These are phyloP conservation scores for Lolium rigidum DNA, from an alignment of 176 grass and related monocot species.

Conservation along the genomic window DNA sequence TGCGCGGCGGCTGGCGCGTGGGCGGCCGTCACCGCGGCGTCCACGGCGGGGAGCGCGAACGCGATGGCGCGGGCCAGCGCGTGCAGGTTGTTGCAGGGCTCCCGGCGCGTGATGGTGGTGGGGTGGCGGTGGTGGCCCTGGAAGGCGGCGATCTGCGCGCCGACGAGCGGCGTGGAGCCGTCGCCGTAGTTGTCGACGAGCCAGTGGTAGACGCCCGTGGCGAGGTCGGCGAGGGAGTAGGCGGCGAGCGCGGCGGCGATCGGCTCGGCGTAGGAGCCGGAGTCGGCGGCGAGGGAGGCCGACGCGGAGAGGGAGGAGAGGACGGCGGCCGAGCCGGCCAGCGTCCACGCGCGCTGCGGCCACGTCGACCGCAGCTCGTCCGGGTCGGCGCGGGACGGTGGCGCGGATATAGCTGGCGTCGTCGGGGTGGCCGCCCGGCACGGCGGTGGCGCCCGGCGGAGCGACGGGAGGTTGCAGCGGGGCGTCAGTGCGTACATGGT, in stretches of 20 bases:
- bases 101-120: constrained; percentile 62
- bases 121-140: constrained; percentile 89
- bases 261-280: constrained; percentile 44
- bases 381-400: constrained; percentile 34
- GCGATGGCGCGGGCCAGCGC: constrained; percentile 61
- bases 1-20: constrained; percentile 39
- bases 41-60: constrained; percentile 39
- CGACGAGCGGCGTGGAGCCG: constrained; percentile 63
- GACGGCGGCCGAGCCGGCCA: constrained; percentile 60
- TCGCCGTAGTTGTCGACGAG: constrained; percentile 91
- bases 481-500: constrained; percentile 62
- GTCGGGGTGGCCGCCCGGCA: constrained; percentile 32
- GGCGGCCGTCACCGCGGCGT: constrained; percentile 8
- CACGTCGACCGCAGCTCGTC: constrained; percentile 76
- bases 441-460: constrained; percentile 10
- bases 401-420: background rate
- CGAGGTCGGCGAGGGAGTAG: constrained; percentile 82
- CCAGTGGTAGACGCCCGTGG: constrained; percentile 89
- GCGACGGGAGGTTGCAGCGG: constrained; percentile 42
- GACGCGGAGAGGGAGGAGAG: constrained; percentile 71
- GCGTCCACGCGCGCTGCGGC: constrained; percentile 81
- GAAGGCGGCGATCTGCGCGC: constrained; percentile 82
- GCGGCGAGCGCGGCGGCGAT: constrained; percentile 44
- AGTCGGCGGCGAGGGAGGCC: constrained; percentile 39
- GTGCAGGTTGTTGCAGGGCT: constrained; percentile 82